These are phyloP conservation scores for Solanum pimpinellifolium DNA, from an alignment of 257 asterid genomes.

Conservation along the genomic window DNA sequence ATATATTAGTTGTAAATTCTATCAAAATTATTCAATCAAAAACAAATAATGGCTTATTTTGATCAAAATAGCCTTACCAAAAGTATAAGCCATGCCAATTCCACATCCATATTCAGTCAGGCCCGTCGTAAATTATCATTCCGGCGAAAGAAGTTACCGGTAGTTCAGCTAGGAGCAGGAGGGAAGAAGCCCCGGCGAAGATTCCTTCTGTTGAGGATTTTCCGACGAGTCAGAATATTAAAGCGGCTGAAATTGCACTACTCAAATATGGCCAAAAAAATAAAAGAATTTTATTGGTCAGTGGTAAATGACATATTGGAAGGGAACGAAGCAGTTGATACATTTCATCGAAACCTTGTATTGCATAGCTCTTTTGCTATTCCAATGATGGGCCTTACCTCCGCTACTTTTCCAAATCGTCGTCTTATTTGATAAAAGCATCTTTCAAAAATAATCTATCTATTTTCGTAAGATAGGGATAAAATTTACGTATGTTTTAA, in stretches of 20 bases:
- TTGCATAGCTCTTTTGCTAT: conserved; percentile 56
- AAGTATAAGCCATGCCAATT: not conserved
- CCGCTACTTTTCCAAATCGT: conserved; percentile 7
- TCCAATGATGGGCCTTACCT: conserved; percentile 57
- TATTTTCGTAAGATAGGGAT: not conserved
- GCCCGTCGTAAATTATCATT: conserved; percentile 21
- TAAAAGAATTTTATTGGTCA: conserved; percentile 29
- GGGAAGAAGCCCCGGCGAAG: conserved; percentile 38
- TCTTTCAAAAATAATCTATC: too few species aligned
- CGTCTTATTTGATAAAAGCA: not conserved
- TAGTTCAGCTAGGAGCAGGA: conserved; percentile 34
- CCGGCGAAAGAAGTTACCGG: conserved; percentile 29
- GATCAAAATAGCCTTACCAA: not conserved
- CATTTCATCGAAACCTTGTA: conserved; percentile 46
- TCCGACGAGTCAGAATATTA: conserved; percentile 34
- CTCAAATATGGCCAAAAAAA: conserved; percentile 21
- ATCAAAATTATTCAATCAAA: not conserved
- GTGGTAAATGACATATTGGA: conserved; percentile 28
- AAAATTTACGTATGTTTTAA: too few species aligned
- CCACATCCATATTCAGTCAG: not conserved
- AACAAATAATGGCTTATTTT: conserved; percentile 15
- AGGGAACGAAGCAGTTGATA: conserved; percentile 27
- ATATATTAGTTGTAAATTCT: not conserved
- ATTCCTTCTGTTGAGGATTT: conserved; percentile 19
- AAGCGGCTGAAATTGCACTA: conserved; percentile 32